Evolutionary conservation across 2,329 filamentous ascomycete genomes (phyloP).

Genomic region (Microthyrium microscopicum): DNA sequence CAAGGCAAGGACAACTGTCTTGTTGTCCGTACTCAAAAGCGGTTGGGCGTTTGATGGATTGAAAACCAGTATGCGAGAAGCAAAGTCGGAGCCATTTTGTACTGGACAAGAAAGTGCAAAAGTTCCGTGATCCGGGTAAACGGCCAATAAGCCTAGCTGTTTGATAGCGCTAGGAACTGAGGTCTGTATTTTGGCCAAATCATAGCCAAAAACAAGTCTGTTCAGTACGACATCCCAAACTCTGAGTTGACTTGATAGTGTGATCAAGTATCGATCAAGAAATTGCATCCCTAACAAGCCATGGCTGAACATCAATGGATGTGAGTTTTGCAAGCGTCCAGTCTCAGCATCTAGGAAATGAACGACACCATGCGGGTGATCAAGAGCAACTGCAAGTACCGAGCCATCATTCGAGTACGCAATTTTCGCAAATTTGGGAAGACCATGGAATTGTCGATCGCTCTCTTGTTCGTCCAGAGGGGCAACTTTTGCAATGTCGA

Average conservation of each 20-base stretch:
- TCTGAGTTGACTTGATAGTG: slow-evolving; percentile 54
- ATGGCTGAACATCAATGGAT: no score
- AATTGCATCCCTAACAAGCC: no score
- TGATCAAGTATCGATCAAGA: slow-evolving; percentile 55
- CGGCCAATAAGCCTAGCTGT: background rate
- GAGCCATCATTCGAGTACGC: slow-evolving; percentile 75
- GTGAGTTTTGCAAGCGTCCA: no score
- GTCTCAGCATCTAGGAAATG: slow-evolving; percentile 64
- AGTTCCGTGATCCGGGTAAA: background rate
- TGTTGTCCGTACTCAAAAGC: slow-evolving; percentile 37
- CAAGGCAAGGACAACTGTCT: slow-evolving; percentile 47
- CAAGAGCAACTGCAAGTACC: slow-evolving; percentile 47
- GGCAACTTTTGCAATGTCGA: no score
- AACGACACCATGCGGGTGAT: slow-evolving; percentile 33
- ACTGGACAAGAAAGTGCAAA: background rate
- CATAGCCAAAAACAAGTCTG: slow-evolving; percentile 49
- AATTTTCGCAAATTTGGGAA: slow-evolving; percentile 46
- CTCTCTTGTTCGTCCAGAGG: no score
- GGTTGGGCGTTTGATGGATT: slow-evolving; percentile 41
- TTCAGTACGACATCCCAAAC: slow-evolving; percentile 79
- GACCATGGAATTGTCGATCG: slow-evolving; percentile 29
- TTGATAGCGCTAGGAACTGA: slow-evolving; percentile 13
- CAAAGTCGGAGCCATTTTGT: background rate
- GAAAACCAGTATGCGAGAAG: slow-evolving; percentile 46
- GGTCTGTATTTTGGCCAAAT: slow-evolving; percentile 21